Percentiles rank a stretch among this genome's conserved stretches.
These are phyloP conservation scores for Yamadazyma philogaea DNA, from an alignment of 805 yeast genomes.

Conservation along the genomic window DNA sequence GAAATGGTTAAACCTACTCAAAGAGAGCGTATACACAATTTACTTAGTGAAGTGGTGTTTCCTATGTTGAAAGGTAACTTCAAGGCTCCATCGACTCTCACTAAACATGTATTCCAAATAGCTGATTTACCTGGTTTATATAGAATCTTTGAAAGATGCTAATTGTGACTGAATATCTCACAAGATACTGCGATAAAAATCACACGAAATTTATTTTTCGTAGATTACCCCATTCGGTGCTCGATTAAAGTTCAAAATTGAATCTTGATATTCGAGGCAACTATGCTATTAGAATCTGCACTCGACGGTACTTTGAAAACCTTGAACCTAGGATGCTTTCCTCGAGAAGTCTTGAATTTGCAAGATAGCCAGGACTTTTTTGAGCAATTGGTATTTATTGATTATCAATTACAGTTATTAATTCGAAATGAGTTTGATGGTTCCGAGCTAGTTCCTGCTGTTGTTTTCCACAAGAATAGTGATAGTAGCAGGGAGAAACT, in stretches of 20 bases:
- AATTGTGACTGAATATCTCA: constrained; percentile 9
- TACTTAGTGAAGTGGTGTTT: constrained; percentile 58
- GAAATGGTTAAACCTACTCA: constrained; percentile 31
- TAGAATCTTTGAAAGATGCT: constrained; percentile 90
- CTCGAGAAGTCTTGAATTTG: constrained; percentile 29
- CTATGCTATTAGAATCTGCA: constrained; percentile 26
- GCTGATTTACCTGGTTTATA: constrained; percentile 92
- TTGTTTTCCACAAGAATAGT: constrained; percentile 11
- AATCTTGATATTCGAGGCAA: not conserved
- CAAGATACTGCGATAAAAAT: constrained; percentile 3
- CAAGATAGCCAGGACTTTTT: constrained; percentile 33
- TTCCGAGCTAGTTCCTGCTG: constrained; percentile 19
- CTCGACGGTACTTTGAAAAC: constrained; percentile 25
- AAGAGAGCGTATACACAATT: constrained; percentile 1
- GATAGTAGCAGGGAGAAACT: constrained; percentile 16
- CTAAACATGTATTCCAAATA: constrained; percentile 66
- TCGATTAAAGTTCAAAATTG: constrained; percentile 3
- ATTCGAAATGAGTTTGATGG: constrained; percentile 29
- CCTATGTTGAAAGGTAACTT: constrained; percentile 63
- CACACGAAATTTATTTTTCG: constrained; percentile 7
- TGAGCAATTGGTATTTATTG: constrained; percentile 34
- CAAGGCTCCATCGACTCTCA: constrained; percentile 56
- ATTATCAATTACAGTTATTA: constrained; percentile 34
- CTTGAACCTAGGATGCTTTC: constrained; percentile 37
- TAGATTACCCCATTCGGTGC: constrained; percentile 1